Base-by-base conservation (phyloP, 2,329 filamentous ascomycete species). In the Monosporascus sp. region DNA sequence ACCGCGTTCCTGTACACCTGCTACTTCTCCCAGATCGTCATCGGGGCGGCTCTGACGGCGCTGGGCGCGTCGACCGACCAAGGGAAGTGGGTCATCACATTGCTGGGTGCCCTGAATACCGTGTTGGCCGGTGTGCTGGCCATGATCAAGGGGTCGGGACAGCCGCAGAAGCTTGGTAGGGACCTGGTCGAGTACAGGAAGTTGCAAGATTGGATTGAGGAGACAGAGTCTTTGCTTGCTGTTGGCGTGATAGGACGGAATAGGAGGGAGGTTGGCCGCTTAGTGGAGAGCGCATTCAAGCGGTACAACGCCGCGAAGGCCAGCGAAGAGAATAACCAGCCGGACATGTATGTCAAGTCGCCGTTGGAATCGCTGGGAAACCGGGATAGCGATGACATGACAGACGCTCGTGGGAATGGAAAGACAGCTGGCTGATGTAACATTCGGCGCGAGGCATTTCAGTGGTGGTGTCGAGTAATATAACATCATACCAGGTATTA, bases 101-200 rank as follows among this genome's bases (percentile, higher is more conserved):
- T 81, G 0, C 70, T 87, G 1, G 84, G 85, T 3, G 83, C 83
- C 1, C 65, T 82, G 14, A 88, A 87, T 61, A 86, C 83, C 3
- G 68, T 84, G 4, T 73, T 86, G 6, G 85, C 84, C 1, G 84
- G 85, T 17, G 69, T 85, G 1, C 67, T 87, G 20, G 83, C 83
- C 0, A 75, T 81, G 7, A 63, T 81, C 47, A 80, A 79, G 61
- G 76, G 77, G 5, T 76, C 77, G 43, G 79, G 78, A 0, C 60
- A 81, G 50, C 78, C 78, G 0, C 73, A 77, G 57, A 64, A 74
- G 17, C 56, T 81, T n/a, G 68, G 73, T 41, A 73, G 76, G 50
- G 75, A 81, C 53, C 72, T 73, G 38, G 68, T 75, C 16, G 74
- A 74, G 44, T 78, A 76, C 60, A 65, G 73, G 0, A 70, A 73